Conservation (phyloP, 441 rosid species). For the Melastoma candidum region DNA sequence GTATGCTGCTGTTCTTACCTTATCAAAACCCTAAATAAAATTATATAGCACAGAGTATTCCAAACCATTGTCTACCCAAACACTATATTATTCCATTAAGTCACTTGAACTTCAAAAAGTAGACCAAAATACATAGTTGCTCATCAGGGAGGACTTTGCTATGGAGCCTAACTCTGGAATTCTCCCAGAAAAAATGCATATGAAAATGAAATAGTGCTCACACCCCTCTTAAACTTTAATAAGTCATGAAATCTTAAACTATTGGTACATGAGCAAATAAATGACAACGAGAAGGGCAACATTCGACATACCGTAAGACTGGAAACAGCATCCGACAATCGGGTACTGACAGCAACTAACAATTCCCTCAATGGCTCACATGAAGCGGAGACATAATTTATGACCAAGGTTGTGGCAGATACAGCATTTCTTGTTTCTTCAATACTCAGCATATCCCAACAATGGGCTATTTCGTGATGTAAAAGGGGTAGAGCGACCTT, state of each 20-base stretch:
- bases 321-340: constrained; percentile 65
- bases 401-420: constrained; percentile 73
- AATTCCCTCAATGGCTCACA: constrained; percentile 62
- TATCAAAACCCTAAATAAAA: too few relatives aligned
- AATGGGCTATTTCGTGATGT: constrained; percentile 71
- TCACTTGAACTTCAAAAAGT: too few relatives aligned
- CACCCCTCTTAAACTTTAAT: too few relatives aligned
- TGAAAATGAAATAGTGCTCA: too few relatives aligned
- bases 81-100: too few relatives aligned
- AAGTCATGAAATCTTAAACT: neutral
- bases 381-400: constrained; percentile 53
- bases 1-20: too few relatives aligned
- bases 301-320: constrained; percentile 35
- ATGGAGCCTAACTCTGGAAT: too few relatives aligned
- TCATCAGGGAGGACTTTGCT: too few relatives aligned
- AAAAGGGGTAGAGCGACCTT: constrained; percentile 78
- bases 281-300: neutral
- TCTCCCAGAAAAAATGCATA: too few relatives aligned
- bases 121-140: too few relatives aligned
- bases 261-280: neutral
- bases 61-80: too few relatives aligned
- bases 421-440: constrained; percentile 71
- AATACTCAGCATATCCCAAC: constrained; percentile 89
- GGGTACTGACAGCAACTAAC: constrained; percentile 48
- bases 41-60: too few relatives aligned